These are phyloP conservation scores for Solanum peruvianum DNA, from an alignment of 257 asterid species.

Conservation along the genomic window DNA sequence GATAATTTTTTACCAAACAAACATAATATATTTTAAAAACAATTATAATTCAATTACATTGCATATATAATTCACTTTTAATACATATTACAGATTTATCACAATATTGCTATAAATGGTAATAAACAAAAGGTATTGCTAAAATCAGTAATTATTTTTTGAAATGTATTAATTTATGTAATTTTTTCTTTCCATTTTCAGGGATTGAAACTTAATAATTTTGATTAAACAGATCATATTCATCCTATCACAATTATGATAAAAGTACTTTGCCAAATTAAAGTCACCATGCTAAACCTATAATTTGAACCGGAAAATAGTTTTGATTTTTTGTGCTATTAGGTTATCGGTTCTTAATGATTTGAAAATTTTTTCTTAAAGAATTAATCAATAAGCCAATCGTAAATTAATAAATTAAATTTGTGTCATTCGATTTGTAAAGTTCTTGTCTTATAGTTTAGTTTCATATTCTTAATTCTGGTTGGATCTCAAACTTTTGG, in stretches of 20 bases:
- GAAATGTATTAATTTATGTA: too few relatives aligned
- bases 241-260: not conserved
- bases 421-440: not conserved
- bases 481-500: not conserved
- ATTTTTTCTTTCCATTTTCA: not conserved
- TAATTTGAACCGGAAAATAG: not conserved
- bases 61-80: too few relatives aligned
- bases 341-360: not conserved
- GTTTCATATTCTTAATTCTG: not conserved
- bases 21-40: too few relatives aligned
- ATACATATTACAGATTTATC: too few relatives aligned
- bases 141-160: too few relatives aligned
- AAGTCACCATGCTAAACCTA: not conserved
- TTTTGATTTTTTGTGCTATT: not conserved
- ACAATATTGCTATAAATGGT: too few relatives aligned
- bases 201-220: not conserved
- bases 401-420: too few relatives aligned
- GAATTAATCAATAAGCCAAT: not conserved
- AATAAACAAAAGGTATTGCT: too few relatives aligned
- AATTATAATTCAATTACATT: too few relatives aligned
- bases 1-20: too few relatives aligned
- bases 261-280: not conserved
- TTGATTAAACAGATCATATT: not conserved
- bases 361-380: not conserved
- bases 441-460: not conserved